phyloP scores from a whole-genome alignment of 345 rosid genomes.

The Cardamine resedifolia region DNA sequence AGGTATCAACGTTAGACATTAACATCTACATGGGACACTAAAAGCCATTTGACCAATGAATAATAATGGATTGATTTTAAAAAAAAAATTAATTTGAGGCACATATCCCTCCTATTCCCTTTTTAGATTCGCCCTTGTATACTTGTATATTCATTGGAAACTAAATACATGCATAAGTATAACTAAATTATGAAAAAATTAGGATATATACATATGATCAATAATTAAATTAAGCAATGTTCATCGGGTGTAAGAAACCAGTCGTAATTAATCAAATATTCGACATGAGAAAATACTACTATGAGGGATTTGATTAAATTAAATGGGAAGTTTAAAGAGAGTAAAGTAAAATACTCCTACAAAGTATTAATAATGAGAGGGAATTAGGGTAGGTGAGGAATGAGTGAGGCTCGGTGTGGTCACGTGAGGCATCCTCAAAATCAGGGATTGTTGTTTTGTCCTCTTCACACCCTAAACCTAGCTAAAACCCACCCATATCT shows the following conservation, averaged over 20 bases:
- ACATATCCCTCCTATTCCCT: too few species aligned
- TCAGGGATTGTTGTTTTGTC: slow-evolving; percentile 38
- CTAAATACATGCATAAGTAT: too few species aligned
- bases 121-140: slow-evolving; percentile 18
- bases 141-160: not conserved
- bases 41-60: too few species aligned
- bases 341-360: not conserved
- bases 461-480: slow-evolving; percentile 20
- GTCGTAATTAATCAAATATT: not conserved
- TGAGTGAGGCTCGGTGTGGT: slow-evolving; percentile 35
- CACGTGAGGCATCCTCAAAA: slow-evolving; percentile 43
- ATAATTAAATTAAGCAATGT: not conserved
- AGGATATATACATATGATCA: not conserved
- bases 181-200: not conserved
- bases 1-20: too few species aligned
- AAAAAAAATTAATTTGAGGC: too few species aligned
- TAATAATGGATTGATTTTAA: too few species aligned
- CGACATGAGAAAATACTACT: not conserved
- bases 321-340: not conserved
- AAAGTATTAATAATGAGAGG: slow-evolving; percentile 18
- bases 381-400: slow-evolving; percentile 33
- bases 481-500: slow-evolving; percentile 35
- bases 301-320: too few species aligned
- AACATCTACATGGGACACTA: too few species aligned
- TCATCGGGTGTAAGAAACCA: not conserved